Percentiles rank a stretch among this genome's conserved stretches.
These are phyloP conservation scores for Inga laurina DNA, from an alignment of 306 rosid genomes.

Conservation along the genomic window DNA sequence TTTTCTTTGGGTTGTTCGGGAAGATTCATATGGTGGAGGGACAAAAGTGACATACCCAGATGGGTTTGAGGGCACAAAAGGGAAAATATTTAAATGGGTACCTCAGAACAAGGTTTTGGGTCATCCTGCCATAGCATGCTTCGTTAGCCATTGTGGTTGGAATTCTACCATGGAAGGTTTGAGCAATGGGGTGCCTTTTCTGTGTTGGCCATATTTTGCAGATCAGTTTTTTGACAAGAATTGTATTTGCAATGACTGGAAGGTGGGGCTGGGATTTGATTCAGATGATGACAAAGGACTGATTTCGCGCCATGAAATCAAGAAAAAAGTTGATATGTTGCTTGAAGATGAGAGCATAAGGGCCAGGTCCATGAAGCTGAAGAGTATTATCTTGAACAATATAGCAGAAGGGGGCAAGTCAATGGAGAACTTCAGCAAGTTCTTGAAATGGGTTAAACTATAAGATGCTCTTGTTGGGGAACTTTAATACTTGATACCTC, in stretches of 20 bases:
- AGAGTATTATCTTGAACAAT: background rate
- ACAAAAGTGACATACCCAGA: background rate
- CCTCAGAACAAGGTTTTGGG: background rate
- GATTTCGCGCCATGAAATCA: background rate
- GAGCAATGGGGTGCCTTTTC: background rate
- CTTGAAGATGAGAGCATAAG: conserved; percentile 19
- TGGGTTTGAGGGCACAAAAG: background rate
- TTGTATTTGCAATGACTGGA: background rate
- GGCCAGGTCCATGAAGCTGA: conserved; percentile 16
- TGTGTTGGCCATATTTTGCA: background rate
- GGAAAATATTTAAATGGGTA: background rate
- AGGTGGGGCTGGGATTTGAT: background rate
- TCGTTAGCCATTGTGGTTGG: background rate
- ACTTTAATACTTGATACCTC: too few relatives aligned
- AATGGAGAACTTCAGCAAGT: background rate
- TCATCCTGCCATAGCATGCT: background rate
- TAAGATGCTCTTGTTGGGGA: background rate
- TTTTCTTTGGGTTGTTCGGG: background rate
- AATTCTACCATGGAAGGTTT: background rate
- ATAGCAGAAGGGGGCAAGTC: conserved; percentile 14
- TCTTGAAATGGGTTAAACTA: background rate
- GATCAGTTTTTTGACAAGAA: background rate
- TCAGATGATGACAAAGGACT: background rate
- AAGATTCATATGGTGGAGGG: background rate
- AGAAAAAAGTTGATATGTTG: conserved; percentile 25